Percentiles rank a stretch among this genome's conserved stretches.
Conservation (phyloP, 1,139 yeast species). For the Scheffersomyces quercinus region DNA sequence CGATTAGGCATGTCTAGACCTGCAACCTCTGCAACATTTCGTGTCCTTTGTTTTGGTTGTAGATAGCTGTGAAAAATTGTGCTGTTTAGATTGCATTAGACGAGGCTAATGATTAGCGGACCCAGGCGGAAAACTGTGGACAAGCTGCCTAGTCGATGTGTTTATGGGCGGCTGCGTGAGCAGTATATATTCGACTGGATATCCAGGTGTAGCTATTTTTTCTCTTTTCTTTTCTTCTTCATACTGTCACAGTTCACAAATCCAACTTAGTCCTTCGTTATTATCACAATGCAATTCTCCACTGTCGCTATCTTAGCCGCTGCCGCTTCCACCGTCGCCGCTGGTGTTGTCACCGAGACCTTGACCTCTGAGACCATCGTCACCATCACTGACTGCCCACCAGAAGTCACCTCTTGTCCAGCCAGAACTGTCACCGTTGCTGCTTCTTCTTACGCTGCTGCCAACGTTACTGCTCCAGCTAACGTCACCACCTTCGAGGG, state of each 20-base stretch:
- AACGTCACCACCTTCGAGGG: conserved; percentile 41
- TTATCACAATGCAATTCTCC: conserved; percentile 44
- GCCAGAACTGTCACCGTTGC: conserved; percentile 22
- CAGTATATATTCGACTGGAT: no score
- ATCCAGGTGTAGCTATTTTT: neutral
- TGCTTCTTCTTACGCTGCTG: conserved; percentile 16
- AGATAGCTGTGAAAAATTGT: neutral
- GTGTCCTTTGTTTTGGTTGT: neutral
- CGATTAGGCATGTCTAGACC: no score
- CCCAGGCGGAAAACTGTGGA: neutral
- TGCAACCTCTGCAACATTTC: neutral
- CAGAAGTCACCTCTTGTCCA: conserved; percentile 43
- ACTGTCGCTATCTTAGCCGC: conserved; percentile 47
- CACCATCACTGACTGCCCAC: conserved; percentile 47
- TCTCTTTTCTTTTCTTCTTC: conserved; percentile 8
- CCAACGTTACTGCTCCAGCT: conserved; percentile 26
- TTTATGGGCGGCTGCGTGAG: no score
- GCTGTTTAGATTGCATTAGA: neutral
- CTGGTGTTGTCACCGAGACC: conserved; percentile 36
- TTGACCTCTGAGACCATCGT: conserved; percentile 32
- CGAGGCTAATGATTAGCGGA: neutral
- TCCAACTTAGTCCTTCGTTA: conserved; percentile 35
- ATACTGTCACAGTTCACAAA: conserved; percentile 3
- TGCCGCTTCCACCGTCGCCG: conserved; percentile 38
- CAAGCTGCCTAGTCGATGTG: no score